Evolutionary conservation across 2,329 filamentous ascomycete genomes (phyloP), one percentile per base, ranked within the genome.

Genomic region (Colletotrichum ledebouriae): DNA sequence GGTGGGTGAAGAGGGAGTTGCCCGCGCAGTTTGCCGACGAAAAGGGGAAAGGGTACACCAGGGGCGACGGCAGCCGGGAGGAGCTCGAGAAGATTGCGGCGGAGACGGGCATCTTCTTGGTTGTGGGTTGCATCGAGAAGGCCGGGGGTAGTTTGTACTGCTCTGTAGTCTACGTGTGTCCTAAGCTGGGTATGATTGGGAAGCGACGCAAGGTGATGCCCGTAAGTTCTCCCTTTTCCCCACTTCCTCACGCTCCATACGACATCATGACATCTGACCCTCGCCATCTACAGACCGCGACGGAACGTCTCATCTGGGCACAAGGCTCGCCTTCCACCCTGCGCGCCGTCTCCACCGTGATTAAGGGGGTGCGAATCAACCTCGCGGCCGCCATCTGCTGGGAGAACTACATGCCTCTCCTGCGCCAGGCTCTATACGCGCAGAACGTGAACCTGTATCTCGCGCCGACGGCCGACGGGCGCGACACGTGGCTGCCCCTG

Each of bases 151-250:
- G 91, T 69, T 77, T 98, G 59, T 98, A 97, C 77, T 98, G 94
- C 78, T 84, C 89, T 3, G 93, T 87, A 1, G 85, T 97, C 4
- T 97, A 96, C 75, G 90, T 97, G 0, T 94, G 92, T 77, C 94
- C 94, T 0, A 82, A 79, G 47, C 76, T 86, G 53, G 94, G 94
- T 5, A 78, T 92, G 7, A 76, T 97, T 20, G 94, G 94, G 20
- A 98, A 98, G 84, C 87, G 94, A 71, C 85, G 94, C 75, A 98
- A 98, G 80, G 92, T 98, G 22, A 95, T 97, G 89, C 95, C 94
- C 17, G 90, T 92, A 78, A 75, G 88, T 82, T 46, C 9, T 11
- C 17, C 29, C 33, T 22, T n/a, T 20, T 6, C 17, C 4, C 5
- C 15, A 4, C 20, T 6, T 41, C 11, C 11, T 42, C 55, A 46